Base-by-base conservation (phyloP, 257 asterid genomes). In the Forsythia suspensa region DNA sequence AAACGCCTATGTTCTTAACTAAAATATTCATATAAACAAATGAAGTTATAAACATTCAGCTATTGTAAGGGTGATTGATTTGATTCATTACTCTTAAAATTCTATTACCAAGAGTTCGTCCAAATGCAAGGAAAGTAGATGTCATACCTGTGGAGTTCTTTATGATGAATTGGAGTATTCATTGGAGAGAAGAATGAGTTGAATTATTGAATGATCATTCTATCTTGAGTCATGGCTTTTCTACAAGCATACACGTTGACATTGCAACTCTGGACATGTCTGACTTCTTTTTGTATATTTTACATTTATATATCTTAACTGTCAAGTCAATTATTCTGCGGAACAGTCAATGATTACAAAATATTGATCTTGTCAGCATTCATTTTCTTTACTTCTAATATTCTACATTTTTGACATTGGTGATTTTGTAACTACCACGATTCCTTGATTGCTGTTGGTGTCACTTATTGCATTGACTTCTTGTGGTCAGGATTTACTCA, bases 401-500 rank as follows among this genome's bases (percentile, higher is more conserved):
- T 10, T 63, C 70, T 21, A 24, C 70, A 24, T 63, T 63, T 24
- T 63, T 63, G 8, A 63, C 70, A 21, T 9, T 9, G 37, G n/a
- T 29, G 34, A 57, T 57, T 57, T 57, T 57, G 29, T 18, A 16
- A 6, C 66, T 57, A 57, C 18, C 34, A n/a, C 4, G 34, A 5
- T 57, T 57, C 34, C 18, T n/a, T 57, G 66, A 57, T 63, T 29
- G 18, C 38, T 63, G 0, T 63, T 63, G 59, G 15, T 2, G 70
- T 63, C 66, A 57, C 70, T 63, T 63, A 63, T 63, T 63, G 70
- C 70, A 63, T 70, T 71, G 7, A 34, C 43, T 74, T 77, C 39
- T 74, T 81, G 15, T 80, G 73, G 70, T 71, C 88, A 94, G 98
- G 97, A 90, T 86, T 73, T 94, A 74, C 88, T 94, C 72, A 87